Conservation (phyloP, 129 eudicot genomes). For the Artemisia tridentata region DNA sequence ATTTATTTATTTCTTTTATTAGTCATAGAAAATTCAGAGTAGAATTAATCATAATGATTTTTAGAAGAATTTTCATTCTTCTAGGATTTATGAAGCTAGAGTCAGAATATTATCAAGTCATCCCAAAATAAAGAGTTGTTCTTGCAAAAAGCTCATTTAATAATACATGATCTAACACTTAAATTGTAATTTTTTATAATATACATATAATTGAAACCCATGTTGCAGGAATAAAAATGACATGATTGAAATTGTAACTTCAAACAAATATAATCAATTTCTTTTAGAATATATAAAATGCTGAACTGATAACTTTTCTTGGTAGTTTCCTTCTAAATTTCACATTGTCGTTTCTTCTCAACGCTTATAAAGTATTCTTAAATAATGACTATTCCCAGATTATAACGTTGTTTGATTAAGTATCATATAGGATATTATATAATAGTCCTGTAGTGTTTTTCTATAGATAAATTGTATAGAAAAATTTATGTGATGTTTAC, state of each 20-base stretch:
- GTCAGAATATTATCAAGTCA: background rate
- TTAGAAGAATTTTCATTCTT: background rate
- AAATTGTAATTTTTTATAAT: too few species aligned
- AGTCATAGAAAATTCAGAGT: background rate
- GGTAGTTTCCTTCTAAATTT: background rate
- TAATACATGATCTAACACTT: constrained; percentile 8
- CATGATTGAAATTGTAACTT: too few species aligned
- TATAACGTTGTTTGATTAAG: constrained; percentile 10
- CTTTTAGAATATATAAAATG: background rate
- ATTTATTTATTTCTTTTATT: background rate
- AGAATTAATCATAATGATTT: background rate
- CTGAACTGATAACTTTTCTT: too few species aligned
- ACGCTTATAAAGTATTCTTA: constrained; percentile 5
- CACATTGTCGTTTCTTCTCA: constrained; percentile 22
- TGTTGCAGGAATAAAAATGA: too few species aligned
- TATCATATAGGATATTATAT: background rate
- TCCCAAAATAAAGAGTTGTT: background rate
- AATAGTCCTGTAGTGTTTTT: background rate
- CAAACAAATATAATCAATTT: background rate
- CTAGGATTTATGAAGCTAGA: background rate
- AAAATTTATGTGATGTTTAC: constrained; percentile 31
- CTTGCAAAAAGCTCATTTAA: too few species aligned
- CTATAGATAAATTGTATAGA: constrained; percentile 11
- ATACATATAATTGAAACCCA: too few species aligned
- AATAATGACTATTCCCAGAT: constrained; percentile 20